Conservation (phyloP, 441 rosid species). For the Macaranga tanarius region DNA sequence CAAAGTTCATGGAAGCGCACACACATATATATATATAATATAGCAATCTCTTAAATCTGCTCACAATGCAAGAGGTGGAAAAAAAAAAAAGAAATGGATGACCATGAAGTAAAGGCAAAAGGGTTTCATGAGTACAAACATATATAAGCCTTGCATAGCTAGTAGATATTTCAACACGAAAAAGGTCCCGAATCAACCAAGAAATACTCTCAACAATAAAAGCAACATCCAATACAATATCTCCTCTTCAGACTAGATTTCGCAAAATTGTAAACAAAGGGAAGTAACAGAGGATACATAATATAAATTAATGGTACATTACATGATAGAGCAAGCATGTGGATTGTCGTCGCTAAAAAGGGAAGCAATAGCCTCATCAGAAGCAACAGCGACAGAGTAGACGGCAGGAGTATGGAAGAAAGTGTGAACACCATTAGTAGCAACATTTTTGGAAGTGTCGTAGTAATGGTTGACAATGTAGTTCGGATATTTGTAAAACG, state of each 20-base stretch:
- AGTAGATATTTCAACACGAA: too few relatives aligned
- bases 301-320: conserved; percentile 9
- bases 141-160: too few relatives aligned
- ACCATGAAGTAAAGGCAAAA: too few relatives aligned
- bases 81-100: too few relatives aligned
- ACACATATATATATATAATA: too few relatives aligned
- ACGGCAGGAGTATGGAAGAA: conserved; percentile 88
- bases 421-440: conserved; percentile 53
- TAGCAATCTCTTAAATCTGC: too few relatives aligned
- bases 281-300: background rate
- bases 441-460: conserved; percentile 46
- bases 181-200: too few relatives aligned
- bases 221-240: background rate
- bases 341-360: conserved; percentile 88
- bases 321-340: conserved; percentile 79
- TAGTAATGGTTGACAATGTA: conserved; percentile 75
- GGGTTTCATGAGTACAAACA: too few relatives aligned
- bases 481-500: conserved; percentile 85
- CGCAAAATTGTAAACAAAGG: background rate
- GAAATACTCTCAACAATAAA: background rate
- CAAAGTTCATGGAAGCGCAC: too few relatives aligned
- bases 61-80: too few relatives aligned
- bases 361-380: conserved; percentile 77
- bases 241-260: background rate
- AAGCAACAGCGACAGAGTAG: conserved; percentile 76